phyloP scores from a whole-genome alignment of 352 stramenopile genomes.

The Pythium aphanidermatum region DNA sequence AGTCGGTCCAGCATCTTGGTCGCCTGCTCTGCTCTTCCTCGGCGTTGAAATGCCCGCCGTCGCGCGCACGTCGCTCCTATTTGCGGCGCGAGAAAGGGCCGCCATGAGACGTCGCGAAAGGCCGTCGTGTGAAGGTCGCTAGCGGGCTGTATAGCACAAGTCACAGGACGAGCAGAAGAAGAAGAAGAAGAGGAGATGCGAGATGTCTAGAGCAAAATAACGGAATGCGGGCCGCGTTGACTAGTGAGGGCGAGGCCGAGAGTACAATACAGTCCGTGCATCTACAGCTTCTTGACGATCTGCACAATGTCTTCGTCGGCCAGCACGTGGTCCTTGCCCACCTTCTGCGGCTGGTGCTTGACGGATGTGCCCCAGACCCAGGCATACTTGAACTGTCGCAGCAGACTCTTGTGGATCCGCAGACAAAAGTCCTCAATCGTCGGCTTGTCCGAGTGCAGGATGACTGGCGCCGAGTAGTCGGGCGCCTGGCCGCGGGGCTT shows the following conservation, averaged over 20 bases:
- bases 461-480: constrained; percentile 97
- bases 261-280: too few relatives aligned
- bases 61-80: background rate
- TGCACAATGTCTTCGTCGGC: constrained; percentile 99
- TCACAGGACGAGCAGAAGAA: too few relatives aligned
- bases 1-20: constrained; percentile 67
- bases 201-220: too few relatives aligned
- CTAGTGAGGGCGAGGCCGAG: too few relatives aligned
- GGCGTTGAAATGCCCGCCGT: background rate
- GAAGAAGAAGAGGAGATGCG: too few relatives aligned
- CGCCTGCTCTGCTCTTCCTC: background rate
- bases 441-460: constrained; percentile 93
- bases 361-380: constrained; percentile 97
- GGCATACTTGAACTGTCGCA: constrained; percentile 92
- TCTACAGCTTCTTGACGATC: constrained; percentile 95
- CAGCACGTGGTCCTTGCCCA: constrained; percentile 97
- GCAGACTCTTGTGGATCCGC: constrained; percentile 89
- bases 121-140: too few relatives aligned
- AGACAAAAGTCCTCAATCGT: constrained; percentile 97
- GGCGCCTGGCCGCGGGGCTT: constrained; percentile 95
- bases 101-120: too few relatives aligned
- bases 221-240: too few relatives aligned
- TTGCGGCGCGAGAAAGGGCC: too few relatives aligned
- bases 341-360: constrained; percentile 98
- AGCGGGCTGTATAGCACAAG: too few relatives aligned